A percentile compares a stretch with the other conserved stretches of the same genome.
phyloP scores from a whole-genome alignment of 2,329 filamentous ascomycete genomes.

The Chalara sp. region DNA sequence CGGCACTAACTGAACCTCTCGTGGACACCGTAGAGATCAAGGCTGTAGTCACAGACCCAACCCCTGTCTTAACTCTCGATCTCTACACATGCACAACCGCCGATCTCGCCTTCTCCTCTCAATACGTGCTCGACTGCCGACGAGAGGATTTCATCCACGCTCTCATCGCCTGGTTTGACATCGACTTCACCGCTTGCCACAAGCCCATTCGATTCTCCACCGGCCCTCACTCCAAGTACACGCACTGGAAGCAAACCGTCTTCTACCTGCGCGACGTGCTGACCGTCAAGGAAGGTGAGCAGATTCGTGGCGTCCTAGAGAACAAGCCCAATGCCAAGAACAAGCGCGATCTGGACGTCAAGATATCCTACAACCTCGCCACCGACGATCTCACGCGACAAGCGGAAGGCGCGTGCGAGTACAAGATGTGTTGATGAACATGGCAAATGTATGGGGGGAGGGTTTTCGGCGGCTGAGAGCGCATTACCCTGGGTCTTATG shows the following conservation, averaged over 20 bases:
- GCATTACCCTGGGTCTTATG: slow-evolving; percentile 19
- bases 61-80: slow-evolving; percentile 78
- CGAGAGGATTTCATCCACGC: slow-evolving; percentile 95
- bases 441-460: slow-evolving; percentile 3
- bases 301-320: slow-evolving; percentile 63
- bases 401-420: slow-evolving; percentile 65
- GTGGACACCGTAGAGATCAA: slow-evolving; percentile 98
- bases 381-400: slow-evolving; percentile 66
- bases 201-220: slow-evolving; percentile 97
- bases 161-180: slow-evolving; percentile 97
- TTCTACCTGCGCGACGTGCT: slow-evolving; percentile 94
- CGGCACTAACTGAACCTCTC: slow-evolving; percentile 88
- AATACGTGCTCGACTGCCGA: slow-evolving; percentile 69
- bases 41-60: slow-evolving; percentile 90
- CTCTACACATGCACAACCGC: slow-evolving; percentile 81
- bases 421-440: slow-evolving; percentile 63
- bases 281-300: slow-evolving; percentile 83
- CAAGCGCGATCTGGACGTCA: slow-evolving; percentile 89
- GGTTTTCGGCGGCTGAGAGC: slow-evolving; percentile 28
- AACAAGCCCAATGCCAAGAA: slow-evolving; percentile 93
- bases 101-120: slow-evolving; percentile 77
- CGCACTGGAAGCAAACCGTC: slow-evolving; percentile 99
- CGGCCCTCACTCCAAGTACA: slow-evolving; percentile 97
- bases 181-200: slow-evolving; percentile 97
- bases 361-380: slow-evolving; percentile 73